Base-by-base conservation (phyloP, 805 yeast species). In the Torulaspora quercuum region DNA sequence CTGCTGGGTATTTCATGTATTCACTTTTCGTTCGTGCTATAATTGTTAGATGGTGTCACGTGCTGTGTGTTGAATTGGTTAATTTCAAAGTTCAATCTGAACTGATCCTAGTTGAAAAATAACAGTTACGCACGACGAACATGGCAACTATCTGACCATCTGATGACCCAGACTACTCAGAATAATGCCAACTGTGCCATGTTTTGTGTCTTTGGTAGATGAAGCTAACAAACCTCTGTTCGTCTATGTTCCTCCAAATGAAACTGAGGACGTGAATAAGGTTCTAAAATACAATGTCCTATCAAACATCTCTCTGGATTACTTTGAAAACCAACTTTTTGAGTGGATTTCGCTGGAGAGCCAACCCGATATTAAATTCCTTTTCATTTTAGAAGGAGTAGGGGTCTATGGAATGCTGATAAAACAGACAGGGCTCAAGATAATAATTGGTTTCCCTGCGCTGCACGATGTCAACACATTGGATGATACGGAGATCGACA, bases 271-370 rank as follows among this genome's bases (percentile, higher is more conserved):
- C 21, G 44, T 52, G 10, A 46, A 56, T 17, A 34, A 41, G 10
- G 53, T 45, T 5, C 35, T 60, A 17, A 53, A 58, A 35, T 60
- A 45, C 39, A 57, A 59, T 33, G 56, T 57, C 4, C 45, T 57
- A 15, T 56, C 63, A 1, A 60, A 60, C 38, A 50, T 56, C 17
- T 50, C 65, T 1, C 20, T 59, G 22, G 65, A 60, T 27, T 59
- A 57, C 30, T 59, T 60, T 29, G 56, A 51, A 8, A 55, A 59
- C 42, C 41, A 42, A 20, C 40, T 54, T 25, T 52, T 50, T 18
- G 46, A 51, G 7, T 54, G 55, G 57, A 27, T 39, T 8, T 35
- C 49, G 14, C 17, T 45, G 2, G 51, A 50, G 19, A 28, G 41
- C 2, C 29, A 44, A n/a, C 41, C 41, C 2, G 40, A 42, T 2